Base-by-base conservation (phyloP, 2,329 filamentous ascomycete species). In the Ophiostoma himal-ulmi region DNA sequence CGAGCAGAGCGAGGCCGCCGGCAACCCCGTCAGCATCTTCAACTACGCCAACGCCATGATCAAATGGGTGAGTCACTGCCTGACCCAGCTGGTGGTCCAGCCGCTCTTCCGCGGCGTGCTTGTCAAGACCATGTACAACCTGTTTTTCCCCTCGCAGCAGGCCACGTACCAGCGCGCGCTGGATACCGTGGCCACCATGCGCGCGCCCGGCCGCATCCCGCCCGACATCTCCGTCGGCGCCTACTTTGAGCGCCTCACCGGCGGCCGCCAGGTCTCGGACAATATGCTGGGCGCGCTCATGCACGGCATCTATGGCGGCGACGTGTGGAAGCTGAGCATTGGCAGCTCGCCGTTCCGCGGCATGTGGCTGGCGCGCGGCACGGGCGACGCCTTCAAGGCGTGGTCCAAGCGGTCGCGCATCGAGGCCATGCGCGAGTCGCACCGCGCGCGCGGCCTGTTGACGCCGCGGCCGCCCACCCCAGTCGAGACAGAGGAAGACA, bases 271-370 rank as follows among this genome's bases (percentile, higher is more conserved):
- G 44, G 73, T 91, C 7, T 87, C 88, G 17, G 84, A 95, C 74
- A 94, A 96, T 75, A 69, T 97, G 22, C 80, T 88, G 7, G 97
- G 93, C 5, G 93, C 89, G 68, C 81, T 88, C 76, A 76, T 93
- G 69, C 95, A 98, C 79, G 95, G 95, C 60, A 93, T 98, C 71
- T 97, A 96, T 78, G 95, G 94, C 30, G 95, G 95, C 5, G 91
- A 97, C 79, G 87, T 96, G 67, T 88, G 91, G 78, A 85, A 90
- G 77, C 82, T 98, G 68, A 97, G 93, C 78, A 77, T 90, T 54
- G 73, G 69, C 41, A 74, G 73, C 70, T 73, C 73, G 70, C 69
- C 73, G 39, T 69, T 75, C 39, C 71, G 72, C 2, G 10, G 5
- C 1, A 6, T 6, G 34, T 75, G 74, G 74, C 37, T 73, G 17